Conservation (phyloP, 495 filamentous ascomycete genomes). For the Xylaria curta region DNA sequence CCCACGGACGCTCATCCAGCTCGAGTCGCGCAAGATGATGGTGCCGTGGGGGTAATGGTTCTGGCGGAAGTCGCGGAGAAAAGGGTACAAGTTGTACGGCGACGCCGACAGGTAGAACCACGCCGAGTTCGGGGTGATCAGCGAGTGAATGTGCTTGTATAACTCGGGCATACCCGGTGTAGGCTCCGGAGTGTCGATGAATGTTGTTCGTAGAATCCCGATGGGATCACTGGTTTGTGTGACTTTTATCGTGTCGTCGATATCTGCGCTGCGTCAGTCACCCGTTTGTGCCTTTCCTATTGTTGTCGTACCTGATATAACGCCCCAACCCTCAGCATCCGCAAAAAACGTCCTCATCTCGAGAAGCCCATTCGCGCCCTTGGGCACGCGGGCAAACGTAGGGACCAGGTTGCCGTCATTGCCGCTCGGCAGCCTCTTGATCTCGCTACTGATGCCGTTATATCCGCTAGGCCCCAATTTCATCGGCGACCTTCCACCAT, state of each 20-base stretch:
- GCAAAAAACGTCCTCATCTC: constrained; percentile 74
- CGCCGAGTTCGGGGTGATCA: constrained; percentile 63
- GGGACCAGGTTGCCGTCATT: constrained; percentile 49
- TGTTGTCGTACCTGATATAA: constrained; percentile 71
- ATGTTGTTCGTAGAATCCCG: constrained; percentile 83
- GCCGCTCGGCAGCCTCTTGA: constrained; percentile 51
- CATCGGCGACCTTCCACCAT: constrained; percentile 55
- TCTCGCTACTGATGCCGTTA: constrained; percentile 72
- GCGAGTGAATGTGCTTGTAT: constrained; percentile 67
- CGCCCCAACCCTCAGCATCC: constrained; percentile 79
- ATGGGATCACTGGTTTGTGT: constrained; percentile 79
- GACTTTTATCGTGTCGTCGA: constrained; percentile 96
- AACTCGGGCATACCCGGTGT: constrained; percentile 84
- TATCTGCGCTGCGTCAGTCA: constrained; percentile 58
- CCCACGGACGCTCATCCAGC: constrained; percentile 85
- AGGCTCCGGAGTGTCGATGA: constrained; percentile 74
- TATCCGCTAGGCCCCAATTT: constrained; percentile 71
- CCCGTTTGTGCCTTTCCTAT: not conserved
- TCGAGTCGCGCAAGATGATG: constrained; percentile 81
- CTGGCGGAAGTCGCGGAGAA: constrained; percentile 76
- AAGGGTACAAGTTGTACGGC: constrained; percentile 92
- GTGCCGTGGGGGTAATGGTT: constrained; percentile 77
- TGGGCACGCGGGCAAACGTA: constrained; percentile 54
- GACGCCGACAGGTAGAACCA: constrained; percentile 96
- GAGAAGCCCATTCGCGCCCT: constrained; percentile 54